Percentiles rank a stretch among this genome's conserved stretches.
These are phyloP conservation scores for Citrus maxima DNA, from an alignment of 345 rosid genomes.

Conservation along the genomic window DNA sequence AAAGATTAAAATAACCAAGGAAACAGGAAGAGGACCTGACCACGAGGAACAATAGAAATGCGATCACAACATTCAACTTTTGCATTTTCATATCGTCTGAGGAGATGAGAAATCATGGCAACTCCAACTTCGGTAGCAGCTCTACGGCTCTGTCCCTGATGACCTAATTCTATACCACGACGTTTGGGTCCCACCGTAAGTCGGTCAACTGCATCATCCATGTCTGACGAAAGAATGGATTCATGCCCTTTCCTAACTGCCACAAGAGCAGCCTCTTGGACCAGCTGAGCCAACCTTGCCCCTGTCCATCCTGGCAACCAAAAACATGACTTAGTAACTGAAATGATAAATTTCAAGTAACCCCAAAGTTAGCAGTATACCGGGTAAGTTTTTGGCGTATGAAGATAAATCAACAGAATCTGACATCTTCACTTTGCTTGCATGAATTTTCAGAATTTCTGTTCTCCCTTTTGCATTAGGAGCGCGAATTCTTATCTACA, in stretches of 20 bases:
- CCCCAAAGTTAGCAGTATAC: conserved; percentile 36
- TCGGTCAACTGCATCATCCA: conserved; percentile 92
- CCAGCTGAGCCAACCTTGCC: conserved; percentile 83
- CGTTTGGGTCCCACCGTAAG: conserved; percentile 95
- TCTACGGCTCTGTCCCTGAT: conserved; percentile 87
- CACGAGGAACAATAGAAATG: conserved; percentile 86
- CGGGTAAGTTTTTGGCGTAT: conserved; percentile 84
- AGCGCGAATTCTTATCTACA: conserved; percentile 81
- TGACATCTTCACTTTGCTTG: conserved; percentile 91
- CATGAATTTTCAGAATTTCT: conserved; percentile 84
- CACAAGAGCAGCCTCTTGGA: conserved; percentile 94
- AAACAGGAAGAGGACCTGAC: conserved; percentile 56
- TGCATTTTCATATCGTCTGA: conserved; percentile 71
- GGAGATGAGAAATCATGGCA: conserved; percentile 81
- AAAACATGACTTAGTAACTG: conserved; percentile 17
- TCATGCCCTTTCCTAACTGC: conserved; percentile 82
- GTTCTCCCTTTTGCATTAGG: conserved; percentile 89
- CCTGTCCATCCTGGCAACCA: conserved; percentile 80
- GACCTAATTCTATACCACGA: conserved; percentile 69
- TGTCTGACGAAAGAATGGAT: conserved; percentile 70
- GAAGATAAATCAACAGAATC: conserved; percentile 79
- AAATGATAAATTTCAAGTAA: conserved; percentile 12
- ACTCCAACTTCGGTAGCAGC: conserved; percentile 95
- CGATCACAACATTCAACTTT: conserved; percentile 81
- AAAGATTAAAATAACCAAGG: not conserved